These are phyloP conservation scores for Enterocytospora artemiae DNA, from an alignment of 371 early-diverging fungal species.

Conservation along the genomic window DNA sequence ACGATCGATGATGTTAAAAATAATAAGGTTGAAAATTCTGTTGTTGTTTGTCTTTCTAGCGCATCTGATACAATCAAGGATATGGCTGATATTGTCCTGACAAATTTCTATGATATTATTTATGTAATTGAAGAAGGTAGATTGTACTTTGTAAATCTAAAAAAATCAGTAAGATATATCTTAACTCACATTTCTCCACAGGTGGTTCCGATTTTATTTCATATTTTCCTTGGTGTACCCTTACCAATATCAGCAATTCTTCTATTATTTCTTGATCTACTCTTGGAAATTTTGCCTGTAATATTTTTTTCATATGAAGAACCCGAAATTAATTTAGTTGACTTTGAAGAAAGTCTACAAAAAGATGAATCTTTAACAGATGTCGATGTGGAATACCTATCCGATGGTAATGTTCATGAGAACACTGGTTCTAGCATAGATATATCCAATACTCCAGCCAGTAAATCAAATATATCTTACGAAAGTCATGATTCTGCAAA, in stretches of 20 bases:
- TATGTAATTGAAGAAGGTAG: conserved; percentile 69
- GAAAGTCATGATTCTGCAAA: too few relatives aligned
- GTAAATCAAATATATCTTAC: too few relatives aligned
- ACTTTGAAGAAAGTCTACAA: neutral
- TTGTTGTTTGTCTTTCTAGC: conserved; percentile 79
- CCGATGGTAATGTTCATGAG: neutral
- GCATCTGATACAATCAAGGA: conserved; percentile 89
- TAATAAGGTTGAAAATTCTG: conserved; percentile 65
- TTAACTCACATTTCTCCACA: conserved; percentile 70
- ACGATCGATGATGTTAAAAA: neutral
- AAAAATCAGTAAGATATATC: conserved; percentile 78
- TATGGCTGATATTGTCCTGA: conserved; percentile 82
- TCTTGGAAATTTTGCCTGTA: conserved; percentile 74
- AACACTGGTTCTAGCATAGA: neutral
- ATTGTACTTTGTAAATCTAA: conserved; percentile 78
- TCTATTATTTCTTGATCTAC: conserved; percentile 76
- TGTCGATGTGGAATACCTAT: too few relatives aligned
- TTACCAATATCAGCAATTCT: conserved; percentile 68
- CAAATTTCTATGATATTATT: conserved; percentile 77
- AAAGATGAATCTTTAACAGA: too few relatives aligned
- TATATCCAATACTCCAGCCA: neutral
- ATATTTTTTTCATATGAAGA: conserved; percentile 79
- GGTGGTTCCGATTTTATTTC: conserved; percentile 46
- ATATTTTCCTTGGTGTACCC: conserved; percentile 64
- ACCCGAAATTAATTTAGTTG: conserved; percentile 76